Evolutionary conservation across 2,329 filamentous ascomycete genomes (phyloP).

Genomic region (Pezicula rhizophila): DNA sequence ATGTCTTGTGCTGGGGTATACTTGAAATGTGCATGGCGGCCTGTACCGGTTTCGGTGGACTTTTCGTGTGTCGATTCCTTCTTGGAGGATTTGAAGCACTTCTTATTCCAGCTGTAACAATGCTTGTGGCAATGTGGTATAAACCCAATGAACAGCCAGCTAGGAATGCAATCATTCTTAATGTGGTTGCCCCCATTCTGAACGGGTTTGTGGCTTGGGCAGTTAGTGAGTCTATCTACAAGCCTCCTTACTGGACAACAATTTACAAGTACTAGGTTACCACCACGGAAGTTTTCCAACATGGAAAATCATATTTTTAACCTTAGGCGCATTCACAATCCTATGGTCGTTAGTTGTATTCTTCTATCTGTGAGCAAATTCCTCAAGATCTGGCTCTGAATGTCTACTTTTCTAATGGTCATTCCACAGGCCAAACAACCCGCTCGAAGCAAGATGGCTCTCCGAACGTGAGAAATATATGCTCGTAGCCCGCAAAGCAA

Average conservation of each 20-base stretch:
- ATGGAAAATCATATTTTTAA: conserved; percentile 25
- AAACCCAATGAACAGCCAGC: conserved; percentile 49
- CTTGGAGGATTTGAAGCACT: conserved; percentile 47
- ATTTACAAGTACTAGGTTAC: conserved; percentile 6
- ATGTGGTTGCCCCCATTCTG: conserved; percentile 20
- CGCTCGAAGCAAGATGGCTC: conserved; percentile 36
- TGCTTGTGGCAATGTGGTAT: conserved; percentile 51
- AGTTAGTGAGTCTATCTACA: conserved; percentile 6
- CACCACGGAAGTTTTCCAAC: conserved; percentile 14
- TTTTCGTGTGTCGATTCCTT: conserved; percentile 42
- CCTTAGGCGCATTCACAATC: conserved; percentile 18
- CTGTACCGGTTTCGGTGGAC: conserved; percentile 41
- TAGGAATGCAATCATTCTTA: conserved; percentile 28
- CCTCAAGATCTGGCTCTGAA: not conserved
- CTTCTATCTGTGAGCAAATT: conserved; percentile 10
- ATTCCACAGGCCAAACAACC: conserved; percentile 34
- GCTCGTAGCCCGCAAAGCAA: conserved; percentile 38
- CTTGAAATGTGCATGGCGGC: conserved; percentile 41
- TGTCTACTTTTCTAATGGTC: not conserved
- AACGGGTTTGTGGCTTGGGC: conserved; percentile 20
- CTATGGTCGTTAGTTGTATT: conserved; percentile 18
- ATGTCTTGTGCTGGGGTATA: conserved; percentile 24
- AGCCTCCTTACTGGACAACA: not conserved
- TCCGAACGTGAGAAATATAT: conserved; percentile 34
- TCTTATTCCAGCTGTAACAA: conserved; percentile 45